A percentile compares a stretch with the other conserved stretches of the same genome.
Conservation (phyloP, 805 yeast species). For the Ogataea philodendri region DNA sequence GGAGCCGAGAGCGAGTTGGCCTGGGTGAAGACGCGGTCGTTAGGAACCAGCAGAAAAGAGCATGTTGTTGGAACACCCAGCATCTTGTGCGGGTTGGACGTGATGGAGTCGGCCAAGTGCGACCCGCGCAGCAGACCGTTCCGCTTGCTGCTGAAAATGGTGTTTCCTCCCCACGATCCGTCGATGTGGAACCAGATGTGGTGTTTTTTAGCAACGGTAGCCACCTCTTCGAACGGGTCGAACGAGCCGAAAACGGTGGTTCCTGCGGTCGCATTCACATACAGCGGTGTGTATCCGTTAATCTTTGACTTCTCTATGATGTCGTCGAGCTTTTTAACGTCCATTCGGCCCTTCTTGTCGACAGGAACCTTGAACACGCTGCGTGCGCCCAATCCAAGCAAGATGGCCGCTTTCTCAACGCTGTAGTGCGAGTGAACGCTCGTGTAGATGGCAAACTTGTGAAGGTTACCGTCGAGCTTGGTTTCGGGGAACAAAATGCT, state of each 20-base stretch:
- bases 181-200: conserved; percentile 80
- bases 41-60: conserved; percentile 72
- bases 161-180: conserved; percentile 92
- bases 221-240: conserved; percentile 61
- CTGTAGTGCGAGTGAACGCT: conserved; percentile 76
- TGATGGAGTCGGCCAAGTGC: conserved; percentile 68
- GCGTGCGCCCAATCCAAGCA: conserved; percentile 66
- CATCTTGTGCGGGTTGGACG: conserved; percentile 85
- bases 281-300: conserved; percentile 69
- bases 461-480: conserved; percentile 54
- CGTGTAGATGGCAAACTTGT: conserved; percentile 67
- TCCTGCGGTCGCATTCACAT: conserved; percentile 82
- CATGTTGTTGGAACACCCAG: conserved; percentile 81
- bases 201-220: conserved; percentile 50
- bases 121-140: conserved; percentile 52
- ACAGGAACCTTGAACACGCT: conserved; percentile 65
- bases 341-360: conserved; percentile 55
- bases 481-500: conserved; percentile 66
- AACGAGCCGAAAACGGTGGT: conserved; percentile 85
- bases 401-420: conserved; percentile 76
- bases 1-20: conserved; percentile 81
- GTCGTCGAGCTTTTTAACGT: conserved; percentile 43
- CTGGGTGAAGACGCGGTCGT: conserved; percentile 59
- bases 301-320: conserved; percentile 41
- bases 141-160: conserved; percentile 57